Conservation (phyloP, 192 early-diverging fungal genomes). For the Piromyces finnis region DNA sequence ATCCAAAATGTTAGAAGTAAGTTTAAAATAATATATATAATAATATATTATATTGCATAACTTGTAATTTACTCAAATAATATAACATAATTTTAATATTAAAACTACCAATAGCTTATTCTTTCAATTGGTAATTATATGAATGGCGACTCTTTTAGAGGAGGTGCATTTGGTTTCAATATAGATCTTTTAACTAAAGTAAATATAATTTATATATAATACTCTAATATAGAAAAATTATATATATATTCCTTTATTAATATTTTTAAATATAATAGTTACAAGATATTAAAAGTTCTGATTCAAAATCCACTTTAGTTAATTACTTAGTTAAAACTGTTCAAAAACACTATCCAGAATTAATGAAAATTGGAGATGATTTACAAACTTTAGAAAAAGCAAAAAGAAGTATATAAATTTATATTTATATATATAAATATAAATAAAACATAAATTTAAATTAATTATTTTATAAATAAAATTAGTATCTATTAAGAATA, state of each 20-base stretch:
- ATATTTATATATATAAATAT: neutral
- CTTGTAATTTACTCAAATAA: no score
- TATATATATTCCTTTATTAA: no score
- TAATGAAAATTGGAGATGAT: slow-evolving; percentile 13
- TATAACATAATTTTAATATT: no score
- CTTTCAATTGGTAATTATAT: slow-evolving; percentile 33
- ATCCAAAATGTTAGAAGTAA: slow-evolving; percentile 14
- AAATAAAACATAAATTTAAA: no score
- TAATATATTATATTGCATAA: no score
- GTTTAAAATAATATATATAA: no score
- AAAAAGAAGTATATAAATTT: slow-evolving; percentile 12
- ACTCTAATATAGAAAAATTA: no score
- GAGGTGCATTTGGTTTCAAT: slow-evolving; percentile 30
- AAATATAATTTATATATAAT: neutral
- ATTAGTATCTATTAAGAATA: neutral
- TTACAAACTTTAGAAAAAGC: slow-evolving; percentile 20
- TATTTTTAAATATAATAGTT: slow-evolving; percentile 7
- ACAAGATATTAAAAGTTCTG: slow-evolving; percentile 19
- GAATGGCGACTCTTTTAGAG: slow-evolving; percentile 20
- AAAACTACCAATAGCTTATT: slow-evolving; percentile 16
- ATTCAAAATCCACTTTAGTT: slow-evolving; percentile 19
- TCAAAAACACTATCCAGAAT: slow-evolving; percentile 21
- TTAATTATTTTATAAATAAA: no score
- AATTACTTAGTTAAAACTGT: slow-evolving; percentile 24
- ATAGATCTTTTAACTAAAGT: slow-evolving; percentile 26